Evolutionary conservation across 2,329 filamentous ascomycete species (phyloP).

Genomic region (Arthrinium phaeospermum): DNA sequence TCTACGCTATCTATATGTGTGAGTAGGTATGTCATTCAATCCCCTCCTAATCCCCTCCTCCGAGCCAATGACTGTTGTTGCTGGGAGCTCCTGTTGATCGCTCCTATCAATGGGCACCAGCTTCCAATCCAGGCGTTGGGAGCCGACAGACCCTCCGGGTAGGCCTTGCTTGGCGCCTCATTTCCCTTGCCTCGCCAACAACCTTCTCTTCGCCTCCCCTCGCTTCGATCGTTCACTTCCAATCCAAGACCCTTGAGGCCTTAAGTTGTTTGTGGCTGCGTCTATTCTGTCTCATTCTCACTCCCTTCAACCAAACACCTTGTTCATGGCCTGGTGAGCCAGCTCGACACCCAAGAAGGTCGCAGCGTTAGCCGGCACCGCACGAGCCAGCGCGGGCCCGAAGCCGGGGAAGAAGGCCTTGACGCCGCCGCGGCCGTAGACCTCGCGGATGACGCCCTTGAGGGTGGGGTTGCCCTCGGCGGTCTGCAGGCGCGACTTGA

Average conservation of each 20-base stretch:
- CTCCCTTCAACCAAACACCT: slow-evolving; percentile 62
- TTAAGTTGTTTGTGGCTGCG: not conserved
- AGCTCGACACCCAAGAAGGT: slow-evolving; percentile 89
- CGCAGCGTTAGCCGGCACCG: slow-evolving; percentile 94
- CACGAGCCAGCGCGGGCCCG: slow-evolving; percentile 87
- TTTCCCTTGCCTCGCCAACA: not conserved
- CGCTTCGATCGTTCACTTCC: no score
- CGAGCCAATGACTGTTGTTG: not conserved
- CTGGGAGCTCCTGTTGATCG: not conserved
- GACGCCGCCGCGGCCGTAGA: slow-evolving; percentile 83
- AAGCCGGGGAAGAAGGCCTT: slow-evolving; percentile 98
- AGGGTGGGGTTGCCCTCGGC: slow-evolving; percentile 85
- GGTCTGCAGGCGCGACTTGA: slow-evolving; percentile 93
- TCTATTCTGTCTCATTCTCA: not conserved
- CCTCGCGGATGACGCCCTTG: slow-evolving; percentile 75
- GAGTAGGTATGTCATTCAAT: not conserved
- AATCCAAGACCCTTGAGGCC: not conserved
- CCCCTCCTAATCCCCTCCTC: no score
- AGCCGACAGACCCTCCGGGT: not conserved
- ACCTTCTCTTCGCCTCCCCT: not conserved
- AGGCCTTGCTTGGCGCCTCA: not conserved
- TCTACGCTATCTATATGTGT: slow-evolving; percentile 12
- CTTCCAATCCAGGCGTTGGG: not conserved
- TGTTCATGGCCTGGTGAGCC: slow-evolving; percentile 83
- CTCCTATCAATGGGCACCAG: not conserved